Percentiles rank a stretch among this genome's conserved stretches.
phyloP scores from a whole-genome alignment of 2,329 filamentous ascomycete species.

The Penicillium sp. region DNA sequence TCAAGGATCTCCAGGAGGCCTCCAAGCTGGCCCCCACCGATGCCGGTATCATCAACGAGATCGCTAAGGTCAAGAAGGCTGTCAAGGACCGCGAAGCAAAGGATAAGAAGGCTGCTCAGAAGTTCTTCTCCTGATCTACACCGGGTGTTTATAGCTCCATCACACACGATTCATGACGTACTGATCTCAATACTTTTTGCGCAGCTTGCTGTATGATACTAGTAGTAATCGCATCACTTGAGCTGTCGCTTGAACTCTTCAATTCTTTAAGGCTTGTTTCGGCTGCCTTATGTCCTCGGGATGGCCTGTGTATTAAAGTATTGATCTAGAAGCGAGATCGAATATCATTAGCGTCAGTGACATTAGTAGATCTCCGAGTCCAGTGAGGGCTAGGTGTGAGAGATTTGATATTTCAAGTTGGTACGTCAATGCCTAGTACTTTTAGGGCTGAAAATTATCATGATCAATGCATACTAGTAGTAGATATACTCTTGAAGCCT shows the following conservation, averaged over 20 bases:
- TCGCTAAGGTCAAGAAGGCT: conserved; percentile 76
- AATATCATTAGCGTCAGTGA: too few relatives aligned
- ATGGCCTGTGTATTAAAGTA: too few relatives aligned
- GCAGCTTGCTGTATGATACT: conserved; percentile 31
- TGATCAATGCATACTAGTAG: too few relatives aligned
- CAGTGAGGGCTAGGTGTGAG: too few relatives aligned
- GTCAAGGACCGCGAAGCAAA: conserved; percentile 75
- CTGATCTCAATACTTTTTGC: conserved; percentile 8
- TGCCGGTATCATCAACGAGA: conserved; percentile 73
- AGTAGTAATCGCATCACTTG: conserved; percentile 17
- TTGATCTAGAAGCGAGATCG: too few relatives aligned
- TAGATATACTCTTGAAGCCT: too few relatives aligned
- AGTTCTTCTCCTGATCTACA: conserved; percentile 70
- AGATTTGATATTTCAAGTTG: too few relatives aligned
- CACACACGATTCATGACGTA: conserved; percentile 34
- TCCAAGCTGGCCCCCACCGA: conserved; percentile 76
- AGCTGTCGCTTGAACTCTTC: neutral
- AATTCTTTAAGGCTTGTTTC: too few relatives aligned
- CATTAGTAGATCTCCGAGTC: too few relatives aligned
- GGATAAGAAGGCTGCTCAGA: conserved; percentile 91
- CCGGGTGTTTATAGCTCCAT: conserved; percentile 1
- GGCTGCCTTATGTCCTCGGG: too few relatives aligned
- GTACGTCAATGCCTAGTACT: too few relatives aligned
- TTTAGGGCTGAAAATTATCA: too few relatives aligned
- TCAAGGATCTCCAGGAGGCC: conserved; percentile 76